Conservation (phyloP, 768 basidiomycete genomes). For the Cytidiella melzeri region DNA sequence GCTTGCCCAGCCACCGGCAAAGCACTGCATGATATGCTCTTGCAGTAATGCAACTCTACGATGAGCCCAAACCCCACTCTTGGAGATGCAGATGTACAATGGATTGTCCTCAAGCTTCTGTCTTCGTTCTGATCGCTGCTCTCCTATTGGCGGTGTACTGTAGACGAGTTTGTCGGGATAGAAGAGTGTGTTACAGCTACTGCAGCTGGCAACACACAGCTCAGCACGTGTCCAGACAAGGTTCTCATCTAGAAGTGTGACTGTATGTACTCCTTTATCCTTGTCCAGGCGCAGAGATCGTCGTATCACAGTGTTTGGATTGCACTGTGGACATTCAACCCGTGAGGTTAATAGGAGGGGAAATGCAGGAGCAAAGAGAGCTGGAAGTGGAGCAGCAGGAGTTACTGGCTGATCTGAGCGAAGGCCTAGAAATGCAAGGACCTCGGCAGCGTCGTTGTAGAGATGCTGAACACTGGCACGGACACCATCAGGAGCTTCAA, state of each 20-base stretch:
- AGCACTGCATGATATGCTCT: neutral
- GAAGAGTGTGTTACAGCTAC: neutral
- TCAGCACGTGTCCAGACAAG: neutral
- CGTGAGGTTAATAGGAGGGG: too few species aligned
- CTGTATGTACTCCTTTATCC: neutral
- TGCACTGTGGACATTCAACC: too few species aligned
- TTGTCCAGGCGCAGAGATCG: neutral
- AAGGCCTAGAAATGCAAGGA: neutral
- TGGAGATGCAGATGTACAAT: neutral
- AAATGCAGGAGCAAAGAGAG: too few species aligned
- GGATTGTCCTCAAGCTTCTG: constrained; percentile 1
- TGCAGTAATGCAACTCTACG: neutral
- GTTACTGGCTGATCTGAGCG: neutral
- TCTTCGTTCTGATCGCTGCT: neutral
- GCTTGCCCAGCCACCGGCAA: neutral
- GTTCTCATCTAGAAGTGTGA: neutral
- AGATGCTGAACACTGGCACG: neutral
- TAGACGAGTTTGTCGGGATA: constrained; percentile 6
- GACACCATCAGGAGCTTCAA: neutral
- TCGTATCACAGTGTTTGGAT: too few species aligned
- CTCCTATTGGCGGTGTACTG: neutral
- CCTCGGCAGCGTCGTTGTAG: neutral
- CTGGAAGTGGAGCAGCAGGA: too few species aligned
- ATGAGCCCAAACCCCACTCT: neutral
- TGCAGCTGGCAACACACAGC: neutral